Percentiles rank a stretch among this genome's conserved stretches.
phyloP scores from a whole-genome alignment of 306 rosid genomes.

The Citrullus amarus region DNA sequence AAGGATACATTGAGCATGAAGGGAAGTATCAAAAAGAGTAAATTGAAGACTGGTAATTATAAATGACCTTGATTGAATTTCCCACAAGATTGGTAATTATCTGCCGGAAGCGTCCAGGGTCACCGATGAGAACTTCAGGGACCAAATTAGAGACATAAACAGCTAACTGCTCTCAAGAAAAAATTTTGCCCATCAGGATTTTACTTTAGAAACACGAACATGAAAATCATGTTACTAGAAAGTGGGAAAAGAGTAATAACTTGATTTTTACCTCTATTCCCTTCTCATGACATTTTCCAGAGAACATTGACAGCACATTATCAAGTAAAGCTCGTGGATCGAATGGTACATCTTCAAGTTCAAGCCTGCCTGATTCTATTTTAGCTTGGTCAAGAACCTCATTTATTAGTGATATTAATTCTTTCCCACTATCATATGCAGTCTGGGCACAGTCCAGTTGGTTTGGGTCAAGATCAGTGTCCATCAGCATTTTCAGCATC shows the following conservation, averaged over 20 bases:
- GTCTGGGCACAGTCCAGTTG: conserved; percentile 78
- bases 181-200: conserved; percentile 20
- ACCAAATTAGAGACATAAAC: conserved; percentile 73
- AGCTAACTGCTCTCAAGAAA: conserved; percentile 55
- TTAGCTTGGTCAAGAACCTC: conserved; percentile 98
- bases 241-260: conserved; percentile 7
- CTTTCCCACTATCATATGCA: conserved; percentile 78
- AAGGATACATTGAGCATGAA: neutral
- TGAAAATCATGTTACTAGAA: neutral
- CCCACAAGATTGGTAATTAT: conserved; percentile 84
- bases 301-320: conserved; percentile 59
- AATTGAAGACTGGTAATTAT: neutral
- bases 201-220: neutral
- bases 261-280: conserved; percentile 61
- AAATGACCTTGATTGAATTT: conserved; percentile 70
- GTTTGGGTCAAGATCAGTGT: conserved; percentile 68
- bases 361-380: conserved; percentile 88
- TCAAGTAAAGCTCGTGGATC: conserved; percentile 69
- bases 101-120: conserved; percentile 81
- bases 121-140: conserved; percentile 71
- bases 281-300: conserved; percentile 57
- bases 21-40: neutral
- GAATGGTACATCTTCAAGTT: conserved; percentile 80
- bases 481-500: conserved; percentile 96
- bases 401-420: conserved; percentile 70